These are phyloP conservation scores for Cydonia oblonga DNA, from an alignment of 331 rosid species.

Conservation along the genomic window DNA sequence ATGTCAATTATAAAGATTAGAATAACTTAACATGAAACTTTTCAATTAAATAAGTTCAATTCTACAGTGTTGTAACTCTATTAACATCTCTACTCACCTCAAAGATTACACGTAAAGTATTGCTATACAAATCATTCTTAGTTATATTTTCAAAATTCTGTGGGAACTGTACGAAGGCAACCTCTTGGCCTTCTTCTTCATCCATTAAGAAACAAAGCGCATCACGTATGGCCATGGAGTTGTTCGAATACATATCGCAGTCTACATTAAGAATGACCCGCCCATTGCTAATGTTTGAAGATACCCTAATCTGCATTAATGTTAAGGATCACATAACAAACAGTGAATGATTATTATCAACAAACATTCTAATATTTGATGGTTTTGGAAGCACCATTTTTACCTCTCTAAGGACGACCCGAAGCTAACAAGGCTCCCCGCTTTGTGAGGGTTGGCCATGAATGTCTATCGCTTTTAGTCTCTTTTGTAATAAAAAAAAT, in stretches of 20 bases:
- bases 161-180: constrained; percentile 20
- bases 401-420: too few species aligned
- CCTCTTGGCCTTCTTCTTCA: constrained; percentile 8
- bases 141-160: constrained; percentile 15
- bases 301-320: constrained; percentile 19
- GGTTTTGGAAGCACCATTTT: too few species aligned
- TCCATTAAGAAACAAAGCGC: constrained; percentile 21
- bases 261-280: constrained; percentile 19
- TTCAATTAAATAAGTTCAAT: too few species aligned
- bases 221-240: constrained; percentile 11
- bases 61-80: too few species aligned
- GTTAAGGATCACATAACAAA: not conserved
- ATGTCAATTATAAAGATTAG: not conserved
- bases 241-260: constrained; percentile 27
- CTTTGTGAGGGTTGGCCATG: too few species aligned
- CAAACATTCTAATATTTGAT: not conserved
- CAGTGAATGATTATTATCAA: not conserved
- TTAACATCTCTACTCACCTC: constrained; percentile 3
- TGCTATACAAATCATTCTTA: constrained; percentile 9
- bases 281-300: constrained; percentile 11
- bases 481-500: not conserved
- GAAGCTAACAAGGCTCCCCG: too few species aligned
- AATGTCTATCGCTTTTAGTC: too few species aligned
- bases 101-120: not conserved
- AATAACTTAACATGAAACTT: not conserved